Percentiles rank a stretch among this genome's conserved stretches.
Evolutionary conservation across 2,329 filamentous ascomycete species (phyloP).

Genomic region (Monosporascus sp.): DNA sequence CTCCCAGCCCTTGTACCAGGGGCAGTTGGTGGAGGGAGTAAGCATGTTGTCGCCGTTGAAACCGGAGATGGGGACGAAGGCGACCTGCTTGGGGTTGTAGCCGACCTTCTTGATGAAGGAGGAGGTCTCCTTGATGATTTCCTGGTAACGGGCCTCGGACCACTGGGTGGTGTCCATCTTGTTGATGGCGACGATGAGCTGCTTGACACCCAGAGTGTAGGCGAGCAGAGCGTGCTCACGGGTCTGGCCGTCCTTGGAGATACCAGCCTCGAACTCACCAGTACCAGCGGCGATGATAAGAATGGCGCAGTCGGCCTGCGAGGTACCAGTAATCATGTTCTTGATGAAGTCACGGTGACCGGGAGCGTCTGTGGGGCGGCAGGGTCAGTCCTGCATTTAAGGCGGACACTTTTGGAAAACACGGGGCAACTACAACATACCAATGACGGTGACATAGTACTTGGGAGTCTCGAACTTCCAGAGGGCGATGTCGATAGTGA

Average conservation of each 20-base stretch:
- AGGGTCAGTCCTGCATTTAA: slow-evolving; percentile 12
- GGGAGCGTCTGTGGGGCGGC: slow-evolving; percentile 65
- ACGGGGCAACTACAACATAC: slow-evolving; percentile 43
- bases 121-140: slow-evolving; percentile 99
- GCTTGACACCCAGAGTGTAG: slow-evolving; percentile 99
- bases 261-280: slow-evolving; percentile 99
- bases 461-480: slow-evolving; percentile 99
- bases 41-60: slow-evolving; percentile 99
- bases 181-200: slow-evolving; percentile 99
- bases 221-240: slow-evolving; percentile 99
- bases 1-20: slow-evolving; percentile 99
- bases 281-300: slow-evolving; percentile 99
- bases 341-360: slow-evolving; percentile 99
- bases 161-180: slow-evolving; percentile 99
- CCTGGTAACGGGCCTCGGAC: slow-evolving; percentile 91
- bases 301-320: slow-evolving; percentile 98
- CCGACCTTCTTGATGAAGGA: slow-evolving; percentile 99
- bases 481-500: slow-evolving; percentile 99
- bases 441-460: slow-evolving; percentile 98
- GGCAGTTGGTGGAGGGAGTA: slow-evolving; percentile 79
- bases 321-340: slow-evolving; percentile 99
- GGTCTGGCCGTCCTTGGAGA: slow-evolving; percentile 99
- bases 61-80: slow-evolving; percentile 99
- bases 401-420: slow-evolving; percentile 4
- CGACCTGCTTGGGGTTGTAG: slow-evolving; percentile 98